phyloP scores from a whole-genome alignment of 2,329 filamentous ascomycete genomes.

The Metarhizium robertsii region DNA sequence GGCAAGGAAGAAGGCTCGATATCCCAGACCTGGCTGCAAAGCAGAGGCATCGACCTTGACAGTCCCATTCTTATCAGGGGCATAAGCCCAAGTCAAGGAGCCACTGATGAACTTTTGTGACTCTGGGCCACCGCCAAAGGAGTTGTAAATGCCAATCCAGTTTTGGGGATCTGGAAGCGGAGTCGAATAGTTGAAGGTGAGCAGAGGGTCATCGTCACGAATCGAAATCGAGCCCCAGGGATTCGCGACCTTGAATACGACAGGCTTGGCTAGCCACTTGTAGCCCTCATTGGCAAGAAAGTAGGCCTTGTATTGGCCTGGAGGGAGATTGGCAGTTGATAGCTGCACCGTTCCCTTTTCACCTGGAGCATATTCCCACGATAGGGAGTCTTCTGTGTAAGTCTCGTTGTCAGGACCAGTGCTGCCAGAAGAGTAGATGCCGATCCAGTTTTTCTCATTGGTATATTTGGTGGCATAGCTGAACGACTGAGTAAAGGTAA shows the following conservation, averaged over 20 bases:
- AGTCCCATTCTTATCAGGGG: conserved; percentile 16
- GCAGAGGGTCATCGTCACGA: conserved; percentile 7
- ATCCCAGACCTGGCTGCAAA: conserved; percentile 19
- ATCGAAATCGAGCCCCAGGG: conserved; percentile 8
- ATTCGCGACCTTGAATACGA: conserved; percentile 17
- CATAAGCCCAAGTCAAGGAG: conserved; percentile 25
- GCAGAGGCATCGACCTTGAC: conserved; percentile 15
- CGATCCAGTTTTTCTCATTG: conserved; percentile 25
- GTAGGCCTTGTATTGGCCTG: conserved; percentile 24
- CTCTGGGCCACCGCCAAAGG: conserved; percentile 23
- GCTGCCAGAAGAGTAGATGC: conserved; percentile 20
- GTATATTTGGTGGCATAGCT: conserved; percentile 19
- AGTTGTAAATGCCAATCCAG: conserved; percentile 28
- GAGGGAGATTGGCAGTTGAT: conserved; percentile 11
- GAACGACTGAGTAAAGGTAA: conserved; percentile 9
- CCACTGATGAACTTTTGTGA: conserved; percentile 18
- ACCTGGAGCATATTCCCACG: conserved; percentile 22
- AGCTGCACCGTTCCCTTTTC: conserved; percentile 17
- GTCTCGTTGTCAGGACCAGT: conserved; percentile 21
- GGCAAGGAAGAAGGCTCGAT: conserved; percentile 27
- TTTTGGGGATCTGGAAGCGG: conserved; percentile 18
- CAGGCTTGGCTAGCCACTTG: conserved; percentile 22
- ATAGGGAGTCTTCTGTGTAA: conserved; percentile 16
- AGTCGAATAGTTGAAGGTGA: conserved; percentile 27
- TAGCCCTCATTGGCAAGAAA: conserved; percentile 25